Conservation (phyloP, 768 basidiomycete species). For the Tubosaeta sp. region DNA sequence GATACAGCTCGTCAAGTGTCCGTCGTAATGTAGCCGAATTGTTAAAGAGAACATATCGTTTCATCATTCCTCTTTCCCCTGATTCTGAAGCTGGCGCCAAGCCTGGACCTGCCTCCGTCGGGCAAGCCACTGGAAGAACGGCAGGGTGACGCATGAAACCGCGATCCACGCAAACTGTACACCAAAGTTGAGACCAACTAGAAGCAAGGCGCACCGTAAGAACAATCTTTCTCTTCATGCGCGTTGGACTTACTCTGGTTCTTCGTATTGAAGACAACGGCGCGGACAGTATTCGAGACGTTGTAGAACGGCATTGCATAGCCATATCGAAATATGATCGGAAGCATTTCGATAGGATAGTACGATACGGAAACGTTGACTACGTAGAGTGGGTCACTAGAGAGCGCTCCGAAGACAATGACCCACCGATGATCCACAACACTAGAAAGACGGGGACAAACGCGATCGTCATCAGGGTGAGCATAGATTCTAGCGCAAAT, state of each 20-base stretch:
- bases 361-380: slow-evolving; percentile 55
- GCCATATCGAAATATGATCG: slow-evolving; percentile 59
- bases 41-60: not conserved
- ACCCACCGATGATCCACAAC: slow-evolving; percentile 57
- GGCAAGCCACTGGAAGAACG: slow-evolving; percentile 44
- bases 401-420: not conserved
- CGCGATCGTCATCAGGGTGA: slow-evolving; percentile 49
- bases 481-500: slow-evolving; percentile 55
- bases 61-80: slow-evolving; percentile 1
- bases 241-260: slow-evolving; percentile 44
- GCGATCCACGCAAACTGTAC: slow-evolving; percentile 53
- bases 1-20: not conserved
- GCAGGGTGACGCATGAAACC: slow-evolving; percentile 51
- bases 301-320: slow-evolving; percentile 74
- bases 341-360: slow-evolving; percentile 57
- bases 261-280: slow-evolving; percentile 63
- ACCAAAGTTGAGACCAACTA: slow-evolving; percentile 62
- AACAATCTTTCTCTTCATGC: not conserved
- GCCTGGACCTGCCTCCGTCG: slow-evolving; percentile 26
- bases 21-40: too few relatives aligned
- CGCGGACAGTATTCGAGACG: slow-evolving; percentile 54
- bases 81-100: slow-evolving; percentile 14
- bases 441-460: slow-evolving; percentile 61
- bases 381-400: slow-evolving; percentile 18
- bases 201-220: slow-evolving; percentile 1